Base-by-base conservation (phyloP, 2,329 filamentous ascomycete species). In the Rhynchosporium secalis region DNA sequence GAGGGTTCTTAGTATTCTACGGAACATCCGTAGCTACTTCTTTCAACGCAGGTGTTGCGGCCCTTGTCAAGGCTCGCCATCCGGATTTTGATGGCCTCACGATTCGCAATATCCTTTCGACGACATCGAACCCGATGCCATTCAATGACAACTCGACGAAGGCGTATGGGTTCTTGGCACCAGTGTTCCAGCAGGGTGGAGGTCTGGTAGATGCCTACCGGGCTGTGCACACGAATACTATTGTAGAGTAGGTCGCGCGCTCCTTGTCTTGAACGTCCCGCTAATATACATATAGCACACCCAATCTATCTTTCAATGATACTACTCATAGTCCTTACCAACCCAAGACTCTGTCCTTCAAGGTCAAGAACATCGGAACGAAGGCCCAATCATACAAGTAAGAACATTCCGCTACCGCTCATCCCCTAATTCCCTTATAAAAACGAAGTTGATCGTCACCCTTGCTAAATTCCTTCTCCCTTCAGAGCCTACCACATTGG, bases 21-120 rank as follows among this genome's bases (percentile, higher is more conserved):
- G 76, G 75, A 1, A 77, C 76, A 0, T 76, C 74, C 3, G 77
- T 77, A 75, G 71, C 75, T 1, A 72, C 74, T 0, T 75, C 76
- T 0, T 76, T 72, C 54, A 62, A 74, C 0, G 68, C 73, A 20
- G 75, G 70, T 4, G 72, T 69, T 2, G 76, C 73, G 38, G 76
- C 75, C 7, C 69, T 77, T 48, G 65, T 5, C 55, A 72, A 3
- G 71, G n/a, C 36, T 31, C 15, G 38, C 36, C 49, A 52, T 36
- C 49, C 49, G 4, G 49, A 52, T 20, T 52, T 31, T 31, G 31
- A 38, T 28, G 8, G 15, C 4, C 3, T 8, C 4, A 52, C 49
- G 5, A 40, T 52, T 38, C 31, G 49, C 7, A 52, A 52, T 40
- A 31, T 9, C 72, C 71, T 66, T 68, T 68, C 28, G 71, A 65